Percentiles rank a stretch among this genome's conserved stretches.
phyloP scores from a whole-genome alignment of 2,329 filamentous ascomycete genomes.

The Didymosphaeria variabile region DNA sequence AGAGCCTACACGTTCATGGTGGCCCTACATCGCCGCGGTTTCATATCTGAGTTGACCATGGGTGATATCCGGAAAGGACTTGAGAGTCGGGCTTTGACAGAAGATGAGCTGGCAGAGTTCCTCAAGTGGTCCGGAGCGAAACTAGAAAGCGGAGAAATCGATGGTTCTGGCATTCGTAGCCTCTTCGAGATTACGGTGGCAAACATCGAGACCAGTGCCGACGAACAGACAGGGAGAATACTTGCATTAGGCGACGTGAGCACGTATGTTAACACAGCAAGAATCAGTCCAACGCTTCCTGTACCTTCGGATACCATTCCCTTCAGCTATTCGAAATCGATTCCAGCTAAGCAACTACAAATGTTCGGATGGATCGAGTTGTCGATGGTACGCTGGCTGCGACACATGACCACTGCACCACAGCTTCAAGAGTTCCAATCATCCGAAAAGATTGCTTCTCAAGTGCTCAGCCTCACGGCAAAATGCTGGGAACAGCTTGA shows the following conservation, averaged over 20 bases:
- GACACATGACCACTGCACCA: constrained; percentile 72
- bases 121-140: constrained; percentile 84
- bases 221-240: constrained; percentile 69
- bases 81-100: constrained; percentile 80
- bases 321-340: constrained; percentile 78
- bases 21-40: constrained; percentile 82
- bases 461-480: constrained; percentile 81
- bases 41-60: constrained; percentile 88
- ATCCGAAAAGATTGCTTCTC: constrained; percentile 76
- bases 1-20: constrained; percentile 75
- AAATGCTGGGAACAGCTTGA: constrained; percentile 90
- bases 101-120: constrained; percentile 81
- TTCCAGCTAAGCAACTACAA: constrained; percentile 74
- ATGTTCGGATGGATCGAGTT: constrained; percentile 87
- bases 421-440: constrained; percentile 71
- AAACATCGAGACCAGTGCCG: constrained; percentile 63
- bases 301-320: constrained; percentile 84
- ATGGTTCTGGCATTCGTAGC: constrained; percentile 70
- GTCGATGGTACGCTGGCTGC: constrained; percentile 85
- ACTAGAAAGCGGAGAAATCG: constrained; percentile 75
- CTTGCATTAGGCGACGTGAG: constrained; percentile 79
- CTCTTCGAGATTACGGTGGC: constrained; percentile 84
- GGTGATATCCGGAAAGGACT: constrained; percentile 86
- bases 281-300: constrained; percentile 82
- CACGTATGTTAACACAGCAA: constrained; percentile 77